Conservation (phyloP, 306 rosid genomes). For the Trifolium dubium region DNA sequence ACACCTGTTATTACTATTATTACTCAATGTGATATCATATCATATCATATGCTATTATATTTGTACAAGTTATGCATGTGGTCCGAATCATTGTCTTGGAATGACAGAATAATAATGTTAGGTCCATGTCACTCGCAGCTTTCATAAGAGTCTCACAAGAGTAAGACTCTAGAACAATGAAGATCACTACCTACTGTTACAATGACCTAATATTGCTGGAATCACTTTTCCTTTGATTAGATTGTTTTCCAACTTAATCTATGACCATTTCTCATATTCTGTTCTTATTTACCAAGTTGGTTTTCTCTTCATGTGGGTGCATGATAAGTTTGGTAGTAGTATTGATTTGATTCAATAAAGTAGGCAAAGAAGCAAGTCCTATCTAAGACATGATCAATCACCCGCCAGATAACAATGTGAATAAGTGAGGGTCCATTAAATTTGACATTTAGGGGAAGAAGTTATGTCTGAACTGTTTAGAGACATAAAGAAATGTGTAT, state of each 20-base stretch:
- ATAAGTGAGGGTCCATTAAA: slow-evolving; percentile 52
- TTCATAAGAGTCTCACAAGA: not conserved
- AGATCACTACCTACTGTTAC: slow-evolving; percentile 4
- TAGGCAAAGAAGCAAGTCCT: slow-evolving; percentile 42
- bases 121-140: slow-evolving; percentile 26
- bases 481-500: slow-evolving; percentile 47
- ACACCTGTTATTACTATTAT: slow-evolving; percentile 18
- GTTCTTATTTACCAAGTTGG: slow-evolving; percentile 31
- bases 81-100: slow-evolving; percentile 35
- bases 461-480: slow-evolving; percentile 47
- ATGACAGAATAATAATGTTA: slow-evolving; percentile 34
- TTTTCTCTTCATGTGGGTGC: slow-evolving; percentile 44
- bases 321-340: slow-evolving; percentile 52
- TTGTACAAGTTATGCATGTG: slow-evolving; percentile 10
- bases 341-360: slow-evolving; percentile 42
- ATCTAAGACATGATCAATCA: slow-evolving; percentile 44
- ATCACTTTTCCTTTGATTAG: slow-evolving; percentile 34
- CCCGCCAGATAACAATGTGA: slow-evolving; percentile 43
- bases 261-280: slow-evolving; percentile 28
- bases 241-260: slow-evolving; percentile 41
- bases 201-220: slow-evolving; percentile 33
- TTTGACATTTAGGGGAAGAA: slow-evolving; percentile 53
- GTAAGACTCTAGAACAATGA: slow-evolving; percentile 24
- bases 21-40: slow-evolving; percentile 13
- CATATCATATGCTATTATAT: not conserved